A percentile compares a stretch with the other conserved stretches of the same genome.
Evolutionary conservation across 371 early-diverging fungal genomes (phyloP).

Genomic region (Polyrhizophydium stewartii): DNA sequence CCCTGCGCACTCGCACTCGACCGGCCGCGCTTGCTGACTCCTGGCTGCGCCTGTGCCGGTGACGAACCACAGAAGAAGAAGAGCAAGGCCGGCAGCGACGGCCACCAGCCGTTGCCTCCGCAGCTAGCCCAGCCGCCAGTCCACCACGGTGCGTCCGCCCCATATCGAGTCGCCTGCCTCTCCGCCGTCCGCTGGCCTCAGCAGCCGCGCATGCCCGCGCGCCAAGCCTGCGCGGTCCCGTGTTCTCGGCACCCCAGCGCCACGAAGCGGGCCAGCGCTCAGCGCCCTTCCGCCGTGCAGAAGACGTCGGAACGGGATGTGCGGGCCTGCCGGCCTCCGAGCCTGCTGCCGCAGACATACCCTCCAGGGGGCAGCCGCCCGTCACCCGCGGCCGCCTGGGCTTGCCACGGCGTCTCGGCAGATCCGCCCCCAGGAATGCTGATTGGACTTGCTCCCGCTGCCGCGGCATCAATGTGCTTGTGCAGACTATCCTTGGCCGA

Average conservation of each 20-base stretch:
- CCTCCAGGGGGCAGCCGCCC: too few species aligned
- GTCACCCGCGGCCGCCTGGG: too few species aligned
- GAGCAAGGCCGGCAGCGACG: not conserved
- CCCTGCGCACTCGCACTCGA: too few species aligned
- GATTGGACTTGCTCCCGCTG: too few species aligned
- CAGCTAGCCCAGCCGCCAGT: not conserved
- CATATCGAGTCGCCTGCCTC: not conserved
- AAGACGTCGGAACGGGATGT: not conserved
- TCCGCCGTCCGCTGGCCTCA: not conserved
- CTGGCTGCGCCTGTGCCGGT: not conserved
- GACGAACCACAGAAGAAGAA: not conserved
- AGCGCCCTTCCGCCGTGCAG: not conserved
- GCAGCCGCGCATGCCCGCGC: too few species aligned
- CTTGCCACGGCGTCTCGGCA: too few species aligned
- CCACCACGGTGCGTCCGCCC: not conserved
- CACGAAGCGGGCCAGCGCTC: not conserved
- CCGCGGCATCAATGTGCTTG: not conserved
- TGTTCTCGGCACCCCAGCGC: not conserved
- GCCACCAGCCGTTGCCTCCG: not conserved
- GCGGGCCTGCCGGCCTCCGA: not conserved
- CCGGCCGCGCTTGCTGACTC: not conserved
- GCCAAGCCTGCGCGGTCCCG: not conserved
- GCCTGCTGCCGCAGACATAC: too few species aligned
- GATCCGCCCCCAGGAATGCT: too few species aligned
- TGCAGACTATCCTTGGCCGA: not conserved